Percentiles rank a stretch among this genome's conserved stretches.
Conservation (phyloP, 2,329 filamentous ascomycete genomes). For the Fonsecaea pugnacius region DNA sequence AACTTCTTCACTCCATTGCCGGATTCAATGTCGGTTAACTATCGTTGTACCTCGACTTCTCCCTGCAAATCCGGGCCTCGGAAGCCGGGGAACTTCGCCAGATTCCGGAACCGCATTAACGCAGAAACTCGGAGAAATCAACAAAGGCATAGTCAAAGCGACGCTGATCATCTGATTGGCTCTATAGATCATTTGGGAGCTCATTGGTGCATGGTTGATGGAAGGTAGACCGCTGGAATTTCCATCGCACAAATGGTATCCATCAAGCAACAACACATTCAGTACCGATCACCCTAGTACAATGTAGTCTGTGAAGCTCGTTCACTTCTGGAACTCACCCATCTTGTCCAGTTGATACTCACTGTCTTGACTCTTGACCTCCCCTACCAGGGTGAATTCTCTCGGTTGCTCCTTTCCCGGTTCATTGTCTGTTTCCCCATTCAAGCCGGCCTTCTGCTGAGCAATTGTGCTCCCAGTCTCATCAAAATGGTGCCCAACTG, state of each 20-base stretch:
- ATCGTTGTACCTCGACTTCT: neutral
- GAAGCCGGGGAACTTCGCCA: neutral
- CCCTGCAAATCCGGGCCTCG: neutral
- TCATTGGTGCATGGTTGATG: neutral
- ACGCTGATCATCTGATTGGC: constrained; percentile 1
- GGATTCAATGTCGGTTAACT: neutral
- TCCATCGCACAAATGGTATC: neutral
- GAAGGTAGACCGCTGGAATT: neutral
- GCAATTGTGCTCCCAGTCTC: neutral
- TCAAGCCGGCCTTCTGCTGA: neutral
- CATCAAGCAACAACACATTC: neutral
- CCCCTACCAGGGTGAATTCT: neutral
- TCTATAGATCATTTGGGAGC: neutral
- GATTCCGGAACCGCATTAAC: constrained; percentile 1
- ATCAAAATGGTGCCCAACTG: neutral
- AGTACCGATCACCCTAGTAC: neutral
- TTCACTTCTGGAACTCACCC: constrained; percentile 4
- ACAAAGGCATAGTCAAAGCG: neutral
- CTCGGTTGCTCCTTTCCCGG: constrained; percentile 2
- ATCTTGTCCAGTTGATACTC: constrained; percentile 11
- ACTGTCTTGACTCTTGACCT: neutral
- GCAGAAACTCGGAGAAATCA: constrained; percentile 4
- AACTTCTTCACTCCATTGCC: neutral
- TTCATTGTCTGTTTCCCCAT: neutral
- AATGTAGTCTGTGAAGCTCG: neutral